A percentile compares a stretch with the other conserved stretches of the same genome.
Evolutionary conservation across 2,329 filamentous ascomycete genomes (phyloP).

Genomic region (Talaromyces sp.): DNA sequence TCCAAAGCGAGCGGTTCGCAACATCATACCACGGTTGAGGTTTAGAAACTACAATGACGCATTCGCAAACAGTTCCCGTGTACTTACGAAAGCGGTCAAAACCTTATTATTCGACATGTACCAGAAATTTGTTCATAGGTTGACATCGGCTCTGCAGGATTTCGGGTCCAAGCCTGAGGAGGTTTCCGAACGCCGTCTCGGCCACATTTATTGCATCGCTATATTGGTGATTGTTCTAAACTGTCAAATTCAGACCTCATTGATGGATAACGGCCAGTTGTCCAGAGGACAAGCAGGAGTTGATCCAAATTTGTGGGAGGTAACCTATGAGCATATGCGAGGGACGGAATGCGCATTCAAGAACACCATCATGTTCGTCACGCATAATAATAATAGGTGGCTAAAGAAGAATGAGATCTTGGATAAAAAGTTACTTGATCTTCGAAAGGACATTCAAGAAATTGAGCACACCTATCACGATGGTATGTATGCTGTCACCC

Average conservation of each 20-base stretch:
- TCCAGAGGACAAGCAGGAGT: not conserved
- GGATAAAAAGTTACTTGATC: not conserved
- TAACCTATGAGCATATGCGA: not conserved
- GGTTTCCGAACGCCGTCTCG: not conserved
- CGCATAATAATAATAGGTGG: not conserved
- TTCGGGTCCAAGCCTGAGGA: not conserved
- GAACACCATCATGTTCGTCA: constrained; percentile 6
- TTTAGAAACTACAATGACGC: not conserved
- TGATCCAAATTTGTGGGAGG: not conserved
- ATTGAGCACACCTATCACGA: not conserved
- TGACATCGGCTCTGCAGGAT: constrained; percentile 9
- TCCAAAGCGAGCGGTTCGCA: not conserved
- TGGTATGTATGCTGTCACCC: not conserved
- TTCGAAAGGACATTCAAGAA: not conserved
- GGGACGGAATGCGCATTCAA: constrained; percentile 5
- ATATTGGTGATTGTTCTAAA: constrained; percentile 15
- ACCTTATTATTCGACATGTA: constrained; percentile 17
- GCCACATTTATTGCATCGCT: constrained; percentile 15
- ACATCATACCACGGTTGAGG: not conserved
- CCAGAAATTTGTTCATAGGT: not conserved
- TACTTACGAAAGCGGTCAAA: constrained; percentile 18
- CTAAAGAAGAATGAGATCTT: not conserved
- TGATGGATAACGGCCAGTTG: constrained; percentile 13
- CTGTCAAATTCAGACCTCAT: constrained; percentile 18
- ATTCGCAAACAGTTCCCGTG: constrained; percentile 10